Base-by-base conservation (phyloP, 306 rosid species). In the Cucurbita maxima region DNA sequence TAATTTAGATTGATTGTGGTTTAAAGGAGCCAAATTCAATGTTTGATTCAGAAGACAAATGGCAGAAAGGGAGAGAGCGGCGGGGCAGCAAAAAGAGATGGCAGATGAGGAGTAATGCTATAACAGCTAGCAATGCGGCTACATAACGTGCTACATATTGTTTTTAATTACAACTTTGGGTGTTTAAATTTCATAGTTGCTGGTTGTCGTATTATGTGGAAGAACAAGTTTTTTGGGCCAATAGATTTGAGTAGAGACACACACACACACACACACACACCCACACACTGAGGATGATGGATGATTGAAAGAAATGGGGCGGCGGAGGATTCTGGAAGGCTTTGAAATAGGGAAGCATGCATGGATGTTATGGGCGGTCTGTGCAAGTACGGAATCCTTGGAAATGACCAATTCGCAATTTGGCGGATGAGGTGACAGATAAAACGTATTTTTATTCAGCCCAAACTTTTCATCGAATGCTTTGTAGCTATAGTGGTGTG, bases 291-390 rank as follows among this genome's bases (percentile, higher is more conserved):
- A 30, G 34, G 4, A 30, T 30, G 34, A 30, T 30, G 34, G 34
- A 30, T 67, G 72, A 45, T 67, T 67, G 56, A 45, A 12, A 19
- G 55, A 69, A 30, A 69, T 69, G 58, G 74, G 58, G 74, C 58
- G 74, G 74, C 74, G 59, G 44, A 45, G 59, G 44, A 45, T 47
- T 68, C 7, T 53, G 14, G n/a, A 16, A 37, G 19, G 36, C 37
- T 37, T 66, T 44, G 72, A 66, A 73, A 57, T 55, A 38, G 66
- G 66, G 64, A 55, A 54, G 25, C 36, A 75, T 56, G 41, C 63
- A 75, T 77, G 78, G 76, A 68, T 72, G 63, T 58, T 75, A 53
- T 68, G 83, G 71, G 78, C 74, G 76, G 7, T 38, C 71, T 72
- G 69, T 78, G 76, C 36, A 13, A 34, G 16, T 75, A 52, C 45